Conservation (phyloP, 805 yeast species). For the Torulaspora maleeae region DNA sequence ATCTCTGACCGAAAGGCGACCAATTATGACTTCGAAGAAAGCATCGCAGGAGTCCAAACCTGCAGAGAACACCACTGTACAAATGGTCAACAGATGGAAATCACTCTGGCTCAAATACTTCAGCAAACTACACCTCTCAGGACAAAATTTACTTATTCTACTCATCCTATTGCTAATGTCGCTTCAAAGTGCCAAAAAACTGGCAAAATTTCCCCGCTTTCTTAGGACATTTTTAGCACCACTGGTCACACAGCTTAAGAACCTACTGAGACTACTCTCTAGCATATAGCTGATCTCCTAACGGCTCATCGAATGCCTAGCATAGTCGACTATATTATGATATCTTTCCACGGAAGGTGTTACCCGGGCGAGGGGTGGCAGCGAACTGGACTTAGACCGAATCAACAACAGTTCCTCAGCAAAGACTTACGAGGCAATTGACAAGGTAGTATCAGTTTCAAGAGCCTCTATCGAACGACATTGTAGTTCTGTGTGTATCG, state of each 20-base stretch:
- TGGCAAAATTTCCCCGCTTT: conserved; percentile 5
- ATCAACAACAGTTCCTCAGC: neutral
- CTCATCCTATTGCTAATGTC: conserved; percentile 9
- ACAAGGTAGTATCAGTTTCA: neutral
- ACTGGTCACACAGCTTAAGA: conserved; percentile 7
- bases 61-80: neutral
- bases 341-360: conserved; percentile 4
- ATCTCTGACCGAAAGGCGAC: neutral
- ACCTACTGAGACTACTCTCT: conserved; percentile 10
- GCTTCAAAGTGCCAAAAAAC: conserved; percentile 4
- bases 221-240: conserved; percentile 1
- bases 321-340: neutral
- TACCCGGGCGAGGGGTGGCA: conserved; percentile 11
- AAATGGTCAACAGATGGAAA: conserved; percentile 3
- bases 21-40: neutral
- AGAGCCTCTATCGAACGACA: neutral
- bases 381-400: neutral
- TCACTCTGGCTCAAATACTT: conserved; percentile 7
- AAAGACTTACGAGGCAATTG: neutral
- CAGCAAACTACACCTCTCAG: conserved; percentile 5
- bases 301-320: too few relatives aligned
- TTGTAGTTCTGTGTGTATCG: neutral
- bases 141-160: conserved; percentile 7
- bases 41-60: neutral
- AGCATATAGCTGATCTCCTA: conserved; percentile 5